Conservation (phyloP, 2,329 filamentous ascomycete genomes). For the Colletotrichum sp. region DNA sequence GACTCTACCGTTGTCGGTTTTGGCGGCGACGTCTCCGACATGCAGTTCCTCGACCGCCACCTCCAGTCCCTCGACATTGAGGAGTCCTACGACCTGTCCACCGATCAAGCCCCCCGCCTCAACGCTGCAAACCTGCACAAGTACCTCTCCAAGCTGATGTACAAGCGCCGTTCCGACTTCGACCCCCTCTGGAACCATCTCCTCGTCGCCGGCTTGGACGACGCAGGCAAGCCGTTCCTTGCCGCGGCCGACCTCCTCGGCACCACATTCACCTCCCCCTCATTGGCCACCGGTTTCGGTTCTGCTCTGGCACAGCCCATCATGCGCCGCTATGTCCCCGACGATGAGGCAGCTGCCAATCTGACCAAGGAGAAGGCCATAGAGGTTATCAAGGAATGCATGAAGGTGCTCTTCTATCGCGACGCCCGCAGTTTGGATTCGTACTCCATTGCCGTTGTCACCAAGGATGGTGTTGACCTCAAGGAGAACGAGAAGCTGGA, state of each 20-base stretch:
- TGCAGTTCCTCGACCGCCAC: conserved; percentile 97
- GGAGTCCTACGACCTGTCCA: conserved; percentile 75
- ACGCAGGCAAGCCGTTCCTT: conserved; percentile 82
- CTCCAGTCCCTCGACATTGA: conserved; percentile 85
- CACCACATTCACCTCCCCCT: conserved; percentile 87
- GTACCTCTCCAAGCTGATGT: conserved; percentile 95
- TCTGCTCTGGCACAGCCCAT: conserved; percentile 92
- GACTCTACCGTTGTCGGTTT: conserved; percentile 86
- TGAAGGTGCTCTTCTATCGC: conserved; percentile 98
- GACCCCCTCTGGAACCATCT: conserved; percentile 98
- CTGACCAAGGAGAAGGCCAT: conserved; percentile 82
- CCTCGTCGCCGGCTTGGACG: conserved; percentile 87
- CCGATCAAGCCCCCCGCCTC: conserved; percentile 58
- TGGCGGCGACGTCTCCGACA: conserved; percentile 96
- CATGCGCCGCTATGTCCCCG: conserved; percentile 81
- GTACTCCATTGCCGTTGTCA: conserved; percentile 91
- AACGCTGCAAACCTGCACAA: conserved; percentile 95
- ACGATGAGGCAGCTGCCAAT: conserved; percentile 77
- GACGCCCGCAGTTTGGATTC: conserved; percentile 91
- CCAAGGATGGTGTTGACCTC: conserved; percentile 85
- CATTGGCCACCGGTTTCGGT: conserved; percentile 92
- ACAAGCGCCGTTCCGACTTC: conserved; percentile 93
- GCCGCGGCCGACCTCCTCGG: conserved; percentile 91
- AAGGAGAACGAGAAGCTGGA: conserved; percentile 88
- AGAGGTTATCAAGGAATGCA: conserved; percentile 84